Base-by-base conservation (phyloP, 148 eudicot genomes). In the Hydrangea macrophylla region DNA sequence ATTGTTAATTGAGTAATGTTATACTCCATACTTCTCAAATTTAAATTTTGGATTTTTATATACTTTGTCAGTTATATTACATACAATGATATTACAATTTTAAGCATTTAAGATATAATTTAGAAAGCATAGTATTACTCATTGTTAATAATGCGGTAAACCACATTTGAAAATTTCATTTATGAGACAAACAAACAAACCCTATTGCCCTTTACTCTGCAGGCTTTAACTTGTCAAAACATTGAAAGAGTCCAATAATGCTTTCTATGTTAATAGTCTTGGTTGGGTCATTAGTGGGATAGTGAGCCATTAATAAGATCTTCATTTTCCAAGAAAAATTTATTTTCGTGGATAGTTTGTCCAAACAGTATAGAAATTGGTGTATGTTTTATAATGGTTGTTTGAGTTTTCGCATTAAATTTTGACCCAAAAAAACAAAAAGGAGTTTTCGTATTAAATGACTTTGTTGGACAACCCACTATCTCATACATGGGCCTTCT, bases 141-240 rank as follows among this genome's bases (percentile, higher is more conserved):
- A n/a, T n/a, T n/a, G 39, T 35, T 30, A 9, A 64, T 17, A 26
- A 28, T 45, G 39, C 30, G 25, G 2, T 28, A 25, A 15, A 26
- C 60, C 11, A 31, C 70, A 36, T 25, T 48, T 13, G 70, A 23
- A 23, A 9, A 36, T 67, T 35, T 32, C 2, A n/a, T n/a, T 1
- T 17, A 27, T 23, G 17, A 20, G 28, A 48, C 65, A 60, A n/a
- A 25, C 63, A 28, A 60, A 70, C 73, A 23, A 70, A 50, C 66
- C 53, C 53, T 48, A 48, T 18, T 11, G 23, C 23, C 53, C 20
- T 51, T 50, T 48, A 72, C 70, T 61, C 70, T 55, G 76, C 67
- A 76, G 76, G 80, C 67, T 65, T 36, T 76, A 60, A 44, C 53
- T 66, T 76, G 80, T 67, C 69, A 60, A 71, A 39, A 59, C 67